Base-by-base conservation (phyloP, 1,284 basidiomycete genomes). In the Thelephora terrestris region DNA sequence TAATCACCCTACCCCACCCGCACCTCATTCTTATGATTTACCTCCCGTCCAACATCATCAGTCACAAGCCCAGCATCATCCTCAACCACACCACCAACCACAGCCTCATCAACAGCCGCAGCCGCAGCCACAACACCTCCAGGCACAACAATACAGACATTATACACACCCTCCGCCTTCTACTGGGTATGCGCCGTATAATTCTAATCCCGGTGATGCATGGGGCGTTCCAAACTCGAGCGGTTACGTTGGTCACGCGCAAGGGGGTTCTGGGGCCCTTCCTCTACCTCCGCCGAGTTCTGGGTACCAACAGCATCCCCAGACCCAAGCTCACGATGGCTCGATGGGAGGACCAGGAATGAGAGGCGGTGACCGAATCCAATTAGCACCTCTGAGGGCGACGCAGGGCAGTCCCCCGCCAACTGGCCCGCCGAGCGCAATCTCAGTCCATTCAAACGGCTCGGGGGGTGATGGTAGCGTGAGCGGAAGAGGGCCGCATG, bases 301-400 rank as follows among this genome's bases (percentile, higher is more conserved):
- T 24, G 46, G 42, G 12, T 44, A 38, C 21, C 47, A 42, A 32
- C 50, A 24, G 43, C 46, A 18, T 43, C 50, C 27, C 6, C 23
- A 27, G 34, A 25, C 42, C 14, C 21, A 42, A 34, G 5, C 38
- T 20, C 24, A 44, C 9, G 39, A 32, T 6, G 48, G 40, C 36
- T 44, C 16, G 20, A 47, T 55, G 58, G 38, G 36, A 1, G n/a
- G 53, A 52, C 17, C 34, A 47, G 39, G 55, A 54, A 47, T 27
- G 43, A 39, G 50, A 55, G 53, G 29, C 39, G 51, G 50, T 58
- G 74, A 71, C 50, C 64, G 75, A 54, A 78, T 79, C 27, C 75
- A 78, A 61, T 68, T 81, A 17, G 78, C 79, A 32, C 79, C 79
- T 49, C 57, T 81, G 52, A 37, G 57, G 20, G 60, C 49, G 29